phyloP scores from a whole-genome alignment of 1,139 yeast species.

The Zygosaccharomyces pseudobailii region DNA sequence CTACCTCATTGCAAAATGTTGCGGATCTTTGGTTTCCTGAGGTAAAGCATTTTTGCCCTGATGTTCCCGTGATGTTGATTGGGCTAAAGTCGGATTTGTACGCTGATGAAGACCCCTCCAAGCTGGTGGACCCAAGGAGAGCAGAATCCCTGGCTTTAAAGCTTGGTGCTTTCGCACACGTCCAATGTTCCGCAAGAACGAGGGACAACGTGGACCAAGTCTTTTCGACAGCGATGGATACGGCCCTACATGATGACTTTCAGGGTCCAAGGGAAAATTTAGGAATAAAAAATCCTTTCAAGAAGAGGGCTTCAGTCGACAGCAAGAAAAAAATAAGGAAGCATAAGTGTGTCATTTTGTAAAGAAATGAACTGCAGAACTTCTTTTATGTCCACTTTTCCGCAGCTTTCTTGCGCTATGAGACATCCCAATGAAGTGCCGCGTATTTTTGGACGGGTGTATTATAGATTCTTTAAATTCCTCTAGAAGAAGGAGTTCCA shows the following conservation, averaged over 20 bases:
- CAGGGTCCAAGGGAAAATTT: slow-evolving; percentile 8
- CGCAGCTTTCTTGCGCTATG: no score
- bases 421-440: no score
- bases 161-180: slow-evolving; percentile 68
- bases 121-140: slow-evolving; percentile 16
- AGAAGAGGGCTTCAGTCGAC: slow-evolving; percentile 2
- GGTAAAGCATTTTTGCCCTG: slow-evolving; percentile 76
- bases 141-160: slow-evolving; percentile 48
- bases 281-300: slow-evolving; percentile 13
- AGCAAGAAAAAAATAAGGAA: slow-evolving; percentile 8
- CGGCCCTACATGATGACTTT: slow-evolving; percentile 16
- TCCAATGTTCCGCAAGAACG: slow-evolving; percentile 73
- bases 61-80: slow-evolving; percentile 67
- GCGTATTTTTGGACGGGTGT: no score
- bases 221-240: slow-evolving; percentile 45
- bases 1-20: slow-evolving; percentile 64
- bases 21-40: slow-evolving; percentile 86
- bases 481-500: no score
- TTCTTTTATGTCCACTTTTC: no score
- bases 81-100: slow-evolving; percentile 74
- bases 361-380: neutral
- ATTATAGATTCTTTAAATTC: no score
- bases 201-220: slow-evolving; percentile 63
- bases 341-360: slow-evolving; percentile 12
- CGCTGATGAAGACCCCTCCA: slow-evolving; percentile 32